Conservation (phyloP, 73 alveolate species). For the Paraurostyla sp. region DNA sequence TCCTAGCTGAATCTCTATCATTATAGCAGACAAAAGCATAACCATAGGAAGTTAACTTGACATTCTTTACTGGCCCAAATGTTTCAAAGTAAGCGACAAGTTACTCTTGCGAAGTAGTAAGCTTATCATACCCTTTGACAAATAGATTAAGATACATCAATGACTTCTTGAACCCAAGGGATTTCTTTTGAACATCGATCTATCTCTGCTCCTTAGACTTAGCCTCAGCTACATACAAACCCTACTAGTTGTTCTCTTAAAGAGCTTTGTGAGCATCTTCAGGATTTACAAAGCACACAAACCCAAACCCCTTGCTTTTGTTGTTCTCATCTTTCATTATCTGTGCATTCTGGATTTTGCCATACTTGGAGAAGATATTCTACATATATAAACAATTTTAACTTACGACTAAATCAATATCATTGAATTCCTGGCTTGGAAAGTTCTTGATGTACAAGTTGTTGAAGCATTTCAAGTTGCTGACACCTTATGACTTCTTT, state of each 20-base stretch:
- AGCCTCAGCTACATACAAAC: slow-evolving; percentile 34
- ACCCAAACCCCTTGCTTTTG: slow-evolving; percentile 87
- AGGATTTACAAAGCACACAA: slow-evolving; percentile 80
- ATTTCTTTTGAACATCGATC: neutral
- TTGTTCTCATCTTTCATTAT: slow-evolving; percentile 76
- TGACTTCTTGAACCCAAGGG: slow-evolving; percentile 49
- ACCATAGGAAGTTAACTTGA: slow-evolving; percentile 29
- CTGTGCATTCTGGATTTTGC: slow-evolving; percentile 82
- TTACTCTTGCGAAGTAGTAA: neutral
- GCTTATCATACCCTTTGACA: slow-evolving; percentile 41
- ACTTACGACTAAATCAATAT: slow-evolving; percentile 58
- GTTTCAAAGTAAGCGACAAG: neutral
- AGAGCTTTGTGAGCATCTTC: slow-evolving; percentile 78
- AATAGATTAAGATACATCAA: slow-evolving; percentile 31
- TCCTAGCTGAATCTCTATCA: slow-evolving; percentile 56
- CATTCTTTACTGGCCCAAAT: slow-evolving; percentile 35
- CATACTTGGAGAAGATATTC: slow-evolving; percentile 80
- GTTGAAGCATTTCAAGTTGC: slow-evolving; percentile 59
- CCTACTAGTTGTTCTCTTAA: slow-evolving; percentile 27
- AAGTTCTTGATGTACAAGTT: slow-evolving; percentile 84
- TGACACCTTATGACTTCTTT: neutral
- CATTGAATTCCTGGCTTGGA: slow-evolving; percentile 72
- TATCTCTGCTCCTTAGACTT: slow-evolving; percentile 20
- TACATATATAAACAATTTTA: slow-evolving; percentile 55
- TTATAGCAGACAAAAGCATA: slow-evolving; percentile 47